These are phyloP conservation scores for Globisporangium barbulae DNA, from an alignment of 352 stramenopile genomes.

Conservation along the genomic window DNA sequence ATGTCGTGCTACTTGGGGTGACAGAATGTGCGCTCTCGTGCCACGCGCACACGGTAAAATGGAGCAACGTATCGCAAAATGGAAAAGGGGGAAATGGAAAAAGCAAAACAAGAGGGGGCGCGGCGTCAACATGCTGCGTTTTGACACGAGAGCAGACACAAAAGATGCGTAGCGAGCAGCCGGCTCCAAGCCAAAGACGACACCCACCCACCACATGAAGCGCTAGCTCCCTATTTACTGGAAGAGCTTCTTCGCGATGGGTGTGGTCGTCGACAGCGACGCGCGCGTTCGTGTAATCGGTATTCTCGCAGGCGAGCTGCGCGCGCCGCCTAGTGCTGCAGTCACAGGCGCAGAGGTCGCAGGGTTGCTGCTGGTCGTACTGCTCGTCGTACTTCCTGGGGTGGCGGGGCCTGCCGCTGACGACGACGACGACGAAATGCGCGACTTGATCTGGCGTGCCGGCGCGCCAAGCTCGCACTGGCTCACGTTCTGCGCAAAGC, in stretches of 20 bases:
- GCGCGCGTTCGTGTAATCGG: conserved; percentile 8
- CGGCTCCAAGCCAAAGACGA: not conserved
- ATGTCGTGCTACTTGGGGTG: not conserved
- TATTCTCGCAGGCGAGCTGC: conserved; percentile 22
- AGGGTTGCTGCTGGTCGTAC: conserved; percentile 14
- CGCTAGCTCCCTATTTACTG: conserved; percentile 15
- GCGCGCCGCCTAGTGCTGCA: not conserved
- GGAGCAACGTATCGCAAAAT: not conserved
- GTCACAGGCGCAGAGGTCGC: not conserved
- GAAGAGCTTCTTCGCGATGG: conserved; percentile 36
- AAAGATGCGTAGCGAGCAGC: not conserved
- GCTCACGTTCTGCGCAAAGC: conserved; percentile 97
- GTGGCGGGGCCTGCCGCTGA: not conserved
- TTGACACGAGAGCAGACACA: conserved; percentile 9
- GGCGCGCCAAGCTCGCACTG: conserved; percentile 96
- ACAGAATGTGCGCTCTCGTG: not conserved
- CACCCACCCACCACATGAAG: conserved; percentile 5
- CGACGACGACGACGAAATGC: conserved; percentile 21
- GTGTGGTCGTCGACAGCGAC: conserved; percentile 16
- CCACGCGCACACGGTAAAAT: not conserved
- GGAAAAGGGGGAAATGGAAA: not conserved
- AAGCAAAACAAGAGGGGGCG: not conserved
- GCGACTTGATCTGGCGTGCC: conserved; percentile 83
- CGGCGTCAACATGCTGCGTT: conserved; percentile 4
- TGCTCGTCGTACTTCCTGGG: conserved; percentile 14